Conservation (phyloP, 192 early-diverging fungal species). For the Podila verticillata region DNA sequence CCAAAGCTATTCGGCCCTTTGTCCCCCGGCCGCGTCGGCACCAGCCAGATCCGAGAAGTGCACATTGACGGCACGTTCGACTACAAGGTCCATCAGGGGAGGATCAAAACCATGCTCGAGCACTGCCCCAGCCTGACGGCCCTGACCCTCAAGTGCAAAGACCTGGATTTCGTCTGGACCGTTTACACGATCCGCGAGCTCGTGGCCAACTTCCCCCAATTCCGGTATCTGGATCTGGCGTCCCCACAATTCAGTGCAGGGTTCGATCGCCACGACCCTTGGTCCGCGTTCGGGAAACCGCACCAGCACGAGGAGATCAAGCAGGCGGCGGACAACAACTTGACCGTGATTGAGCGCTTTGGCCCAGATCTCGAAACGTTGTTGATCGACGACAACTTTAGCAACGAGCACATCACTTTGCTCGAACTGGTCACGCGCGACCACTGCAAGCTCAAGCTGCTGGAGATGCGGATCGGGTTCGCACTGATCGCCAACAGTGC, state of each 20-base stretch:
- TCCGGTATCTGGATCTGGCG: conserved; percentile 11
- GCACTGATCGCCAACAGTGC: conserved; percentile 9
- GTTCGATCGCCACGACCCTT: conserved; percentile 6
- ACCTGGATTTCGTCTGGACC: conserved; percentile 5
- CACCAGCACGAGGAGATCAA: conserved; percentile 12
- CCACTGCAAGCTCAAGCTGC: conserved; percentile 6
- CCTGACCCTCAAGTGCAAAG: conserved; percentile 10
- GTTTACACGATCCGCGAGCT: conserved; percentile 13
- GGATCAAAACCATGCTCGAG: conserved; percentile 6
- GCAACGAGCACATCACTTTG: background rate
- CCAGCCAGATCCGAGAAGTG: conserved; percentile 3
- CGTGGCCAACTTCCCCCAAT: background rate
- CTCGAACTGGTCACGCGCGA: conserved; percentile 5
- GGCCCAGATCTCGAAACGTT: conserved; percentile 12
- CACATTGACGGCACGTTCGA: conserved; percentile 23
- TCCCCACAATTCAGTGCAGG: conserved; percentile 3
- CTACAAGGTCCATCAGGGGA: background rate
- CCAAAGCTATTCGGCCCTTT: no score
- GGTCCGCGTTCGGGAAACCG: conserved; percentile 8
- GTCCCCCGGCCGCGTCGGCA: no score
- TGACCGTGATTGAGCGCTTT: conserved; percentile 11
- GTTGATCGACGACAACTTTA: conserved; percentile 9
- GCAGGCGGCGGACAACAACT: background rate
- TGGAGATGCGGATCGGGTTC: conserved; percentile 16
- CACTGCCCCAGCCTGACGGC: conserved; percentile 3